These are phyloP conservation scores for Populus euphratica DNA, from an alignment of 345 rosid species.

Conservation along the genomic window DNA sequence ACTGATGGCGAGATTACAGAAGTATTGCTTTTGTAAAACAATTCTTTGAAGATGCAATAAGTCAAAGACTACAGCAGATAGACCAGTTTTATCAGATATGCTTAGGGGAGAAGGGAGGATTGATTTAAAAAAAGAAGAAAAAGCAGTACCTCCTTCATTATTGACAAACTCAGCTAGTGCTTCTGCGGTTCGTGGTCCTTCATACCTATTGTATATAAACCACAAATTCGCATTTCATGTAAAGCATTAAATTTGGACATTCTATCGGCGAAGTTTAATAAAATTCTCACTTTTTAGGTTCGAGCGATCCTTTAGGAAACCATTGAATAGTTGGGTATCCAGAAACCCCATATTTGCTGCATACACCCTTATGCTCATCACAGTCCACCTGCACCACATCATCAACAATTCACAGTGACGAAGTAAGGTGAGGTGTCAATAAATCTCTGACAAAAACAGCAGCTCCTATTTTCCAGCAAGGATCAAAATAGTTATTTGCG, in stretches of 20 bases:
- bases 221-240: neutral
- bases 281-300: conserved; percentile 78
- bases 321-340: conserved; percentile 96
- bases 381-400: conserved; percentile 76
- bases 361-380: conserved; percentile 86
- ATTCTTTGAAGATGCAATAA: neutral
- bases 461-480: neutral
- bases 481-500: neutral
- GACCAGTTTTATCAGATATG: neutral
- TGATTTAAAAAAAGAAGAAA: neutral
- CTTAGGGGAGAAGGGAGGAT: neutral
- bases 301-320: conserved; percentile 95
- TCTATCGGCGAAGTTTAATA: neutral
- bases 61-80: neutral
- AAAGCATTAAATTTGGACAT: neutral
- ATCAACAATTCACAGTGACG: conserved; percentile 13
- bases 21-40: neutral
- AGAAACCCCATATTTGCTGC: conserved; percentile 86
- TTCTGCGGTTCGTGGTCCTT: conserved; percentile 85
- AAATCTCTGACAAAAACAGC: neutral
- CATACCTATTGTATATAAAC: conserved; percentile 48
- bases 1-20: neutral
- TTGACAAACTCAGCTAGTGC: conserved; percentile 83
- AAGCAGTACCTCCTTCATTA: conserved; percentile 74
- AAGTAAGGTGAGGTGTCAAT: neutral